Evolutionary conservation across 139 green algal genomes (phyloP).

Genomic region (Picochlorum costavermella): DNA sequence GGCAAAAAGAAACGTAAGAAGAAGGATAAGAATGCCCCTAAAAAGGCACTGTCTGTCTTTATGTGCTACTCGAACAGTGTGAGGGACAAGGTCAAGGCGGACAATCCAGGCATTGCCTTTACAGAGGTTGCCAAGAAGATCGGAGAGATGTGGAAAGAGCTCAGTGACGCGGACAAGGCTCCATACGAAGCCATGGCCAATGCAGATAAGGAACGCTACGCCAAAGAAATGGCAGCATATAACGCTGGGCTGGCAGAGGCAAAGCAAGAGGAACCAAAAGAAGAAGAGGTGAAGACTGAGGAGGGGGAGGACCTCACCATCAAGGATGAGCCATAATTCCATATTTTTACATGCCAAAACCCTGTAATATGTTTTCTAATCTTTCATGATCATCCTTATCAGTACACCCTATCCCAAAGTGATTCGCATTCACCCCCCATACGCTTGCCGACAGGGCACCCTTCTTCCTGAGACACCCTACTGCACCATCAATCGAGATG

Average conservation of each 20-base stretch:
- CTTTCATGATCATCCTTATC: constrained; percentile 1
- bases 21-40: constrained; percentile 72
- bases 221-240: constrained; percentile 53
- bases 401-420: constrained; percentile 28
- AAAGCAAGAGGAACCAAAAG: neutral
- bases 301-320: neutral
- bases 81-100: constrained; percentile 43
- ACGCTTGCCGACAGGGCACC: constrained; percentile 3
- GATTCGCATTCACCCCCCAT: neutral
- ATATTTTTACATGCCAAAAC: neutral
- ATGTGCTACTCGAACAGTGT: constrained; percentile 75
- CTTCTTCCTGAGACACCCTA: constrained; percentile 32
- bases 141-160: constrained; percentile 68
- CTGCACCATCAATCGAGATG: neutral
- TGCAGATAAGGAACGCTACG: constrained; percentile 65
- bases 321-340: neutral
- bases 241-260: constrained; percentile 27
- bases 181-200: constrained; percentile 36
- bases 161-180: constrained; percentile 30
- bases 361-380: too few species aligned
- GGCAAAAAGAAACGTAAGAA: constrained; percentile 32
- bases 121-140: constrained; percentile 63
- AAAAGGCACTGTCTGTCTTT: constrained; percentile 70
- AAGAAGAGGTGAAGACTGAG: neutral
- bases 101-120: constrained; percentile 58